These are phyloP conservation scores for Perilla frutescens DNA, from an alignment of 257 asterid genomes.

Conservation along the genomic window DNA sequence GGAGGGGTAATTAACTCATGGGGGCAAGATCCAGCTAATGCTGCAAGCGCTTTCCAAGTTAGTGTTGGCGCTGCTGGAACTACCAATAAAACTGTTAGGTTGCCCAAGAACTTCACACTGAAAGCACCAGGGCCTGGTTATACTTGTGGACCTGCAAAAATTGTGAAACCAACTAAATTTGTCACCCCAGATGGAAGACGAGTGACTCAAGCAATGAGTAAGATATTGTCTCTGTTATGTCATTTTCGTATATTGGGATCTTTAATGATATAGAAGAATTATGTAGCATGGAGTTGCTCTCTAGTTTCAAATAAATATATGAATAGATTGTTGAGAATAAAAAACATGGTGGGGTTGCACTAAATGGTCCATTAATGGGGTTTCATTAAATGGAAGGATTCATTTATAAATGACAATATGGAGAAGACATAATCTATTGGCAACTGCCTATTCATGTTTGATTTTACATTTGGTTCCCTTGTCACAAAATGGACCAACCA, in stretches of 20 bases:
- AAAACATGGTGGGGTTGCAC: constrained; percentile 11
- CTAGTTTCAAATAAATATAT: neutral
- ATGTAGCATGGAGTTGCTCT: constrained; percentile 14
- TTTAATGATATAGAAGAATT: neutral
- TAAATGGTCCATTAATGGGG: neutral
- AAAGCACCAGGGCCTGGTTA: constrained; percentile 87
- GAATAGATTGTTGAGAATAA: constrained; percentile 5
- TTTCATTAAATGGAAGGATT: neutral
- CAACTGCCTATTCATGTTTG: neutral
- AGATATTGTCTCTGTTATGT: constrained; percentile 36
- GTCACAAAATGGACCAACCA: neutral
- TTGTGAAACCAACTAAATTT: constrained; percentile 71
- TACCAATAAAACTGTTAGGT: constrained; percentile 73
- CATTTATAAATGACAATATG: neutral
- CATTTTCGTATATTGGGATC: constrained; percentile 5
- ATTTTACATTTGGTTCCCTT: neutral
- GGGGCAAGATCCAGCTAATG: constrained; percentile 73
- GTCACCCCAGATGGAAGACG: constrained; percentile 69
- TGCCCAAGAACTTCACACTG: constrained; percentile 80
- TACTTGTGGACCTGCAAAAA: constrained; percentile 83
- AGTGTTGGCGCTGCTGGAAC: constrained; percentile 83
- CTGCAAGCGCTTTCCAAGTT: constrained; percentile 75
- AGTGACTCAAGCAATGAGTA: constrained; percentile 87
- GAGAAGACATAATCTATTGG: neutral
- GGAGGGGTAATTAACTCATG: constrained; percentile 84